Evolutionary conservation across 2,329 filamentous ascomycete genomes (phyloP).

Genomic region (Exophiala sideris): DNA sequence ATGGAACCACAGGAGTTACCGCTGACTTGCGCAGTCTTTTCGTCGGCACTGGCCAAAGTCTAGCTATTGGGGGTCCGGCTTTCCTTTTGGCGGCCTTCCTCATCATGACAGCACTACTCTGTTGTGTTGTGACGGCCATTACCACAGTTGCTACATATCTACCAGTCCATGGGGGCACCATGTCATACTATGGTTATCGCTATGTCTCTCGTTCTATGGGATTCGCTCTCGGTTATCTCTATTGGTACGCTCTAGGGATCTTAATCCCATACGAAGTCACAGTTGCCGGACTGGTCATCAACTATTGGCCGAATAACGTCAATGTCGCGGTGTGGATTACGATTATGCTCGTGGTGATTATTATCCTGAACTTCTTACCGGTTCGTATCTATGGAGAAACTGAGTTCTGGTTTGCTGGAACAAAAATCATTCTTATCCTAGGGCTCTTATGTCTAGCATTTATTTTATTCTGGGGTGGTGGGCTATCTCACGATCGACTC

Average conservation of each 20-base stretch:
- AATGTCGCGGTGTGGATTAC: slow-evolving; percentile 51
- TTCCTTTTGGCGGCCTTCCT: slow-evolving; percentile 26
- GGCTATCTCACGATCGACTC: slow-evolving; percentile 48
- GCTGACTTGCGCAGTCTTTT: no score
- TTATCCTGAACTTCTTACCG: slow-evolving; percentile 47
- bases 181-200: slow-evolving; percentile 44
- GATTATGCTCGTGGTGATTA: slow-evolving; percentile 58
- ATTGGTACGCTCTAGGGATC: slow-evolving; percentile 49
- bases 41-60: slow-evolving; percentile 25
- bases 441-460: slow-evolving; percentile 53
- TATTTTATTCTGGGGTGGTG: slow-evolving; percentile 57
- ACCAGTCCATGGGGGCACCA: slow-evolving; percentile 43
- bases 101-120: slow-evolving; percentile 45
- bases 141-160: slow-evolving; percentile 43
- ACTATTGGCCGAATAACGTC: slow-evolving; percentile 54
- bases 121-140: slow-evolving; percentile 47
- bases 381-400: slow-evolving; percentile 53
- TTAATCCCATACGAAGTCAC: slow-evolving; percentile 59
- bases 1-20: no score
- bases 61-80: slow-evolving; percentile 24
- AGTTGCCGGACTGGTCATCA: slow-evolving; percentile 62
- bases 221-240: slow-evolving; percentile 44
- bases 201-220: slow-evolving; percentile 43
- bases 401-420: slow-evolving; percentile 53
- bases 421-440: slow-evolving; percentile 52